phyloP scores from a whole-genome alignment of 768 basidiomycete genomes.

The Fistulinella prunicolor region DNA sequence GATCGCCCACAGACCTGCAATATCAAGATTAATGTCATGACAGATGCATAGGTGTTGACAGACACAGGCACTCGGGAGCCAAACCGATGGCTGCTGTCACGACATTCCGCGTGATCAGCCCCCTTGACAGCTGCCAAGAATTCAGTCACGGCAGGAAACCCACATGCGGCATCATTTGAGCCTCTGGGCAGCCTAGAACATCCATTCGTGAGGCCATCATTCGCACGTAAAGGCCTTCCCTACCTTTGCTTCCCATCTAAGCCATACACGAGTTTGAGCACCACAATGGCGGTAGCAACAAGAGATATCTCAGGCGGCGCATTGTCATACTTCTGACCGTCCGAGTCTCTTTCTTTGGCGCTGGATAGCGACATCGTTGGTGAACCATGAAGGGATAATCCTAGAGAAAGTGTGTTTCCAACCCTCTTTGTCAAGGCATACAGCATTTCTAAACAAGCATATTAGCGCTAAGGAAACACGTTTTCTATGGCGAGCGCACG shows the following conservation, averaged over 20 bases:
- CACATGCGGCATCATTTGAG: constrained; percentile 55
- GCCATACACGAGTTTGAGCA: constrained; percentile 84
- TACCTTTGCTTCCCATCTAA: constrained; percentile 68
- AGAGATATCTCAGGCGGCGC: constrained; percentile 67
- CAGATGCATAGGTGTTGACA: constrained; percentile 24
- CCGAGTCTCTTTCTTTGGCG: constrained; percentile 38
- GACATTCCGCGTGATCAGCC: constrained; percentile 34
- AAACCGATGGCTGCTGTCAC: constrained; percentile 37
- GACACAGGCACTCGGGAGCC: constrained; percentile 46
- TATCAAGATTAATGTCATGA: constrained; percentile 2
- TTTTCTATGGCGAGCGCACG: constrained; percentile 51
- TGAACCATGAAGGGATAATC: constrained; percentile 56
- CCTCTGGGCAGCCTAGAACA: constrained; percentile 42
- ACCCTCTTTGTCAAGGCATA: constrained; percentile 64
- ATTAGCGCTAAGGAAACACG: neutral
- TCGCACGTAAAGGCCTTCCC: constrained; percentile 11
- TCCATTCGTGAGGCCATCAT: constrained; percentile 10
- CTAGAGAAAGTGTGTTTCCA: constrained; percentile 51
- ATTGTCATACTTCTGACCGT: constrained; percentile 56
- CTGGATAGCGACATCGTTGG: constrained; percentile 44
- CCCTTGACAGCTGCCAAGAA: constrained; percentile 44
- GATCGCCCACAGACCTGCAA: constrained; percentile 51
- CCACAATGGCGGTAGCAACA: constrained; percentile 57
- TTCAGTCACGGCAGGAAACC: constrained; percentile 50
- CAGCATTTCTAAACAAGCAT: constrained; percentile 44